A percentile compares a stretch with the other conserved stretches of the same genome.
These are phyloP conservation scores for Theobroma cacao DNA, from an alignment of 345 rosid species.

Conservation along the genomic window DNA sequence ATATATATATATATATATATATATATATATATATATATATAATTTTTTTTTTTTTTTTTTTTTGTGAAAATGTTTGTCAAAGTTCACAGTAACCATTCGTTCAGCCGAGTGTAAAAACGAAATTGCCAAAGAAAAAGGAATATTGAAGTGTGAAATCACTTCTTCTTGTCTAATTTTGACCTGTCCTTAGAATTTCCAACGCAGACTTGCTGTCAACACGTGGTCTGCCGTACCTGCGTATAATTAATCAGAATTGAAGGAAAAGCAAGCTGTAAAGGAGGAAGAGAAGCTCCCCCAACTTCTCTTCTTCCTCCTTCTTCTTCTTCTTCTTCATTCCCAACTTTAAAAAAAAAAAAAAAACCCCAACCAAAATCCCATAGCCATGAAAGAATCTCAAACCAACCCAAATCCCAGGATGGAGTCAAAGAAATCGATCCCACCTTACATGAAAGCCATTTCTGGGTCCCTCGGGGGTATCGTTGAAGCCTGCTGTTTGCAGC, in stretches of 20 bases:
- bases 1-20: no score
- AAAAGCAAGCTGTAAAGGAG: background rate
- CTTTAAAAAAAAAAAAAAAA: background rate
- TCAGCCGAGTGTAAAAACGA: no score
- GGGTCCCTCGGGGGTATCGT: slow-evolving; percentile 88
- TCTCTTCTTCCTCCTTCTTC: slow-evolving; percentile 14
- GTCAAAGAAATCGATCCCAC: slow-evolving; percentile 47
- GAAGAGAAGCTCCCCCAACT: background rate
- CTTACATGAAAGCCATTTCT: slow-evolving; percentile 86
- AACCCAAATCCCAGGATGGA: background rate
- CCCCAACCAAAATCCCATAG: background rate
- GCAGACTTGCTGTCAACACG: background rate
- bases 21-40: no score
- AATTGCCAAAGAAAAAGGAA: no score
- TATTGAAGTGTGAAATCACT: no score
- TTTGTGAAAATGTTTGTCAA: no score
- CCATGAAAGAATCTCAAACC: slow-evolving; percentile 13
- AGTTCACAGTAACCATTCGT: no score
- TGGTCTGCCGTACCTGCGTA: background rate
- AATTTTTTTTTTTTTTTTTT: no score
- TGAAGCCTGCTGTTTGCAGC: slow-evolving; percentile 90
- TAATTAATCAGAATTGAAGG: no score
- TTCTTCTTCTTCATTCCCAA: background rate
- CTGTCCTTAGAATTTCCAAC: background rate
- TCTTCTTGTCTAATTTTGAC: background rate